Evolutionary conservation across 2,329 filamentous ascomycete species (phyloP).

Genomic region (Ophiocordyceps unilateralis): DNA sequence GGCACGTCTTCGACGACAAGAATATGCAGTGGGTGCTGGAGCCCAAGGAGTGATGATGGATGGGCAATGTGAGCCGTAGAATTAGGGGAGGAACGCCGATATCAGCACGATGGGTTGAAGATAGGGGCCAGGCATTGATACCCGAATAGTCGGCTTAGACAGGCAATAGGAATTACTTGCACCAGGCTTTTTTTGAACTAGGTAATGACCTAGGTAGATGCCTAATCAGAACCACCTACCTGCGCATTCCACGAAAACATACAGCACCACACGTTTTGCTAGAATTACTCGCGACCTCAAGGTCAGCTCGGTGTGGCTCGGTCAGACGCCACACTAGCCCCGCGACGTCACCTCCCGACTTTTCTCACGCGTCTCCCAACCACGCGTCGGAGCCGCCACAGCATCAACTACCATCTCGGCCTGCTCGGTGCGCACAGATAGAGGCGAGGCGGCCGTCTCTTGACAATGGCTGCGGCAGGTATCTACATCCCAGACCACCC

Average conservation of each 20-base stretch:
- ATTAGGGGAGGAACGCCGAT: no score
- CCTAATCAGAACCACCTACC: no score
- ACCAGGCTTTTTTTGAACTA: no score
- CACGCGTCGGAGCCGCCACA: background rate
- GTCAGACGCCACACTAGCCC: background rate
- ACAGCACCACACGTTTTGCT: no score
- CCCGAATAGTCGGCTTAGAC: background rate
- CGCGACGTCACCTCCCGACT: constrained; percentile 2
- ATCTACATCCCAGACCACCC: no score
- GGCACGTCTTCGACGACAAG: constrained; percentile 23
- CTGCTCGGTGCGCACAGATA: background rate
- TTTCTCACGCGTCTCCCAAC: constrained; percentile 1
- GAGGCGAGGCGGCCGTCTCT: no score
- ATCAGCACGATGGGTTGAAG: no score
- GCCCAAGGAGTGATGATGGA: background rate
- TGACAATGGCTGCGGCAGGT: no score
- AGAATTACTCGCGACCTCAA: background rate
- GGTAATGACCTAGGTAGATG: no score
- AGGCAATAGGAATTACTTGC: no score
- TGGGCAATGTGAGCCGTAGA: background rate
- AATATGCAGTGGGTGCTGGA: constrained; percentile 15
- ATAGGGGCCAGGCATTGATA: background rate
- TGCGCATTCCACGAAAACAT: no score
- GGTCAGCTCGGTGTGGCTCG: background rate
- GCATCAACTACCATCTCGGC: background rate